Conservation (phyloP, 169 alveolate genomes). For the Cryptosporidium canis region DNA sequence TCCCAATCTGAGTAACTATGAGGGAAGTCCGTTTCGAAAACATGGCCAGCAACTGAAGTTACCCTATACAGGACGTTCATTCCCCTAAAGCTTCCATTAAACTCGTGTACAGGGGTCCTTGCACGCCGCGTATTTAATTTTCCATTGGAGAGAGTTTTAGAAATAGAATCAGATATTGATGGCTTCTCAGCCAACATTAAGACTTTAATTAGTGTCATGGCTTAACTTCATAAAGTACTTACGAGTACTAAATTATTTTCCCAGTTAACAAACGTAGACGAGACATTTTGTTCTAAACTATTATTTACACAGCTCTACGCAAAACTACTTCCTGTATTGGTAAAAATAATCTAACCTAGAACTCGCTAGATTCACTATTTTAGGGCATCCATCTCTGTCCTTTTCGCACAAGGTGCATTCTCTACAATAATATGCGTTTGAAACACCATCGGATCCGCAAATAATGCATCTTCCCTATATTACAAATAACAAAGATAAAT, state of each 20-base stretch:
- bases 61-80: slow-evolving; percentile 79
- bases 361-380: slow-evolving; percentile 96
- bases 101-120: slow-evolving; percentile 85
- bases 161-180: slow-evolving; percentile 95
- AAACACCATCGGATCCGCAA: slow-evolving; percentile 98
- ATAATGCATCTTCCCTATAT: slow-evolving; percentile 97
- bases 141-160: slow-evolving; percentile 90
- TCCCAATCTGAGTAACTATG: slow-evolving; percentile 92
- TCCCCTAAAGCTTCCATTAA: slow-evolving; percentile 87
- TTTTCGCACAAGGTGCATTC: slow-evolving; percentile 97
- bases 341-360: slow-evolving; percentile 97
- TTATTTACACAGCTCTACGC: background rate
- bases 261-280: slow-evolving; percentile 30
- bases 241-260: background rate
- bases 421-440: slow-evolving; percentile 98
- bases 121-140: slow-evolving; percentile 80
- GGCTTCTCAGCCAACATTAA: slow-evolving; percentile 99
- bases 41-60: slow-evolving; percentile 94
- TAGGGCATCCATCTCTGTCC: slow-evolving; percentile 99
- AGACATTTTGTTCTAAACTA: slow-evolving; percentile 10
- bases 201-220: slow-evolving; percentile 76
- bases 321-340: slow-evolving; percentile 93
- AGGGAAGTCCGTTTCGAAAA: slow-evolving; percentile 95
- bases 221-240: background rate
- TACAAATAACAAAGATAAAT: too few relatives aligned